Percentiles rank a stretch among this genome's conserved stretches.
phyloP scores from a whole-genome alignment of 2,329 filamentous ascomycete genomes.

The Alternaria alternata region DNA sequence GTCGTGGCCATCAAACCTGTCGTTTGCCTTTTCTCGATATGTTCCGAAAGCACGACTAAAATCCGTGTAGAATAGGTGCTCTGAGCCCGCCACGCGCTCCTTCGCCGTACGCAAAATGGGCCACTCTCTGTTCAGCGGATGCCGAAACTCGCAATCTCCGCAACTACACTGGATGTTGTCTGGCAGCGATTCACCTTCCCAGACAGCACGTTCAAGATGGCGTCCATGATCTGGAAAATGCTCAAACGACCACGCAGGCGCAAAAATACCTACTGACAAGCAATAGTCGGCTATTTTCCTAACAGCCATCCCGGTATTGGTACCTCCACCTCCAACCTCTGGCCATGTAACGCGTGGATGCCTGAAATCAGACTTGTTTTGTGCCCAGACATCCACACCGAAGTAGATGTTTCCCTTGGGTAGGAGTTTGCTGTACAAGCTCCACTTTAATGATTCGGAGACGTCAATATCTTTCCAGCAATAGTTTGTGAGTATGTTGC shows the following conservation, averaged over 20 bases:
- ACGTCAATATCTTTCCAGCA: slow-evolving; percentile 50
- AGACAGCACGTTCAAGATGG: slow-evolving; percentile 45
- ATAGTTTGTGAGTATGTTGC: slow-evolving; percentile 57
- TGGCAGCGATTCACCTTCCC: slow-evolving; percentile 45
- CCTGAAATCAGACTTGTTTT: slow-evolving; percentile 45
- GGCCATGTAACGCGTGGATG: slow-evolving; percentile 51
- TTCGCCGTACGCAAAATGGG: slow-evolving; percentile 41
- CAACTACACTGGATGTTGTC: slow-evolving; percentile 45
- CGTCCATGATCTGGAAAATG: slow-evolving; percentile 48
- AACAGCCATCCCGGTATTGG: slow-evolving; percentile 53
- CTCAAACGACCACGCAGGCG: slow-evolving; percentile 58
- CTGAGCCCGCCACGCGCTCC: slow-evolving; percentile 44
- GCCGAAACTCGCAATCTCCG: slow-evolving; percentile 27
- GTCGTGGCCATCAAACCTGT: slow-evolving; percentile 24
- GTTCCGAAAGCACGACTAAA: slow-evolving; percentile 45
- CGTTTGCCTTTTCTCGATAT: slow-evolving; percentile 21
- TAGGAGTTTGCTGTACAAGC: slow-evolving; percentile 33
- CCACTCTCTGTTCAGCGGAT: slow-evolving; percentile 31
- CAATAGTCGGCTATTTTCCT: slow-evolving; percentile 46
- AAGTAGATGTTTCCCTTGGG: slow-evolving; percentile 45
- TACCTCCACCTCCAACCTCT: slow-evolving; percentile 50
- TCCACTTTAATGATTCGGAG: slow-evolving; percentile 34
- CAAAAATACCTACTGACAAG: slow-evolving; percentile 55
- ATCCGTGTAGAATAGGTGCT: slow-evolving; percentile 51
- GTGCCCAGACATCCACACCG: slow-evolving; percentile 58